Evolutionary conservation across 768 basidiomycete species (phyloP), one percentile per base, ranked within the genome.

Genomic region (Mycena pura): DNA sequence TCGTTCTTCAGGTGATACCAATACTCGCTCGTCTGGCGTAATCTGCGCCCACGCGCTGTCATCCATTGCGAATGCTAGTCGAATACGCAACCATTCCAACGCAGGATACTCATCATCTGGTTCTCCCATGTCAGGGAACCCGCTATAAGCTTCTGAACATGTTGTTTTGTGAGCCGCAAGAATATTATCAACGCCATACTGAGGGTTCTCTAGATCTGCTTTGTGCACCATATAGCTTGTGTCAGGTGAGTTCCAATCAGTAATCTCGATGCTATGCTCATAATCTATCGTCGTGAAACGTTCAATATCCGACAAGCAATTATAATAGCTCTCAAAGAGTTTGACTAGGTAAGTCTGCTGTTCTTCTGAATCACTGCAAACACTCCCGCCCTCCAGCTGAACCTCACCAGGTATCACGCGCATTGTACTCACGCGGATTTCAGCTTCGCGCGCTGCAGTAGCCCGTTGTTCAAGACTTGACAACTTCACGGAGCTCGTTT

Each of bases 251-350:
- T 60, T 6, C 59, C 59, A 60, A 17, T 60, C 59, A 1, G 59
- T 60, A 13, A 55, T 13, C 34, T 62, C 60, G n/a, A 62, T 36
- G 5, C 1, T 25, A 19, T 56, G 11, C 21, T 53, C 46, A 32
- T 55, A 55, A 29, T 62, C 46, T 17, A 62, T 54, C 5, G 39
- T 29, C 4, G 28, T 62, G 32, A 62, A 62, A 3, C 60, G n/a
- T 38, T 62, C 53, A 13, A 48, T 27, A 11, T 15, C 13, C 3
- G 32, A 4, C 1, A 55, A 19, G 2, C n/a, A 5, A 2, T 14
- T 21, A n/a, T 55, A 62, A 24, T 40, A 55, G 21, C 45, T 47
- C 24, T 62, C 27, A 3, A 60, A 27, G 28, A 60, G 14, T 21
- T 24, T 29, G 1, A 54, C 10, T 2, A 60, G 44, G 36, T 60